These are phyloP conservation scores for Fibroporia radiculosa DNA, from an alignment of 768 basidiomycete genomes.

Conservation along the genomic window DNA sequence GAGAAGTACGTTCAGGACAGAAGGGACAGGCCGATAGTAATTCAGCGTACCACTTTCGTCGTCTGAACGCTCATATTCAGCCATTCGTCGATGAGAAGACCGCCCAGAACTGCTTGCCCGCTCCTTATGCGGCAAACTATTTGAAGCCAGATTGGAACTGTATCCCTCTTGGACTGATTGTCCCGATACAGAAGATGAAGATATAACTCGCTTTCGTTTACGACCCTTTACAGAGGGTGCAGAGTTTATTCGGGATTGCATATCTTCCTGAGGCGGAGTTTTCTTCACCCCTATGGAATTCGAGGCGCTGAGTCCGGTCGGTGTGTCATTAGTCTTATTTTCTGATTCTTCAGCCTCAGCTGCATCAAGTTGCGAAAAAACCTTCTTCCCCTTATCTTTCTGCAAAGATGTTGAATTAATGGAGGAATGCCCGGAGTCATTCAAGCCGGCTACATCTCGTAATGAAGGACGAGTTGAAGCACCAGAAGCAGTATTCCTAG, in stretches of 20 bases:
- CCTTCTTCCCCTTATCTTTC: constrained; percentile 9
- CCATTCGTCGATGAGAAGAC: background rate
- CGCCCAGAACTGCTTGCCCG: too few relatives aligned
- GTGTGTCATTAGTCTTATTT: too few relatives aligned
- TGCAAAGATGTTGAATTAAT: background rate
- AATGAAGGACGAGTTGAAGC: too few relatives aligned
- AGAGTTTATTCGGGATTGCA: background rate
- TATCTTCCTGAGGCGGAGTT: background rate
- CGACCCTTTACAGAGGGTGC: background rate
- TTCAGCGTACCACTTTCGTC: constrained; percentile 9
- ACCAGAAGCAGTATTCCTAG: too few relatives aligned
- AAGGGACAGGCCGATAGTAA: background rate
- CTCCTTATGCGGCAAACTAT: too few relatives aligned
- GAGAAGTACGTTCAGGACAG: background rate
- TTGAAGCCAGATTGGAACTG: background rate
- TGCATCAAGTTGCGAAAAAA: too few relatives aligned
- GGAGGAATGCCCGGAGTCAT: too few relatives aligned
- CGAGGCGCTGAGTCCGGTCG: background rate
- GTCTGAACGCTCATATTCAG: background rate
- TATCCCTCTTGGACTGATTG: background rate
- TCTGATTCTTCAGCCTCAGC: too few relatives aligned
- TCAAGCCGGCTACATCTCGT: too few relatives aligned
- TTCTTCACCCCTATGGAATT: background rate
- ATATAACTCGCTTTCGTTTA: constrained; percentile 12
- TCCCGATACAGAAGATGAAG: constrained; percentile 5